Conservation (phyloP, 2,329 filamentous ascomycete genomes). For the Venturia aucupariae region DNA sequence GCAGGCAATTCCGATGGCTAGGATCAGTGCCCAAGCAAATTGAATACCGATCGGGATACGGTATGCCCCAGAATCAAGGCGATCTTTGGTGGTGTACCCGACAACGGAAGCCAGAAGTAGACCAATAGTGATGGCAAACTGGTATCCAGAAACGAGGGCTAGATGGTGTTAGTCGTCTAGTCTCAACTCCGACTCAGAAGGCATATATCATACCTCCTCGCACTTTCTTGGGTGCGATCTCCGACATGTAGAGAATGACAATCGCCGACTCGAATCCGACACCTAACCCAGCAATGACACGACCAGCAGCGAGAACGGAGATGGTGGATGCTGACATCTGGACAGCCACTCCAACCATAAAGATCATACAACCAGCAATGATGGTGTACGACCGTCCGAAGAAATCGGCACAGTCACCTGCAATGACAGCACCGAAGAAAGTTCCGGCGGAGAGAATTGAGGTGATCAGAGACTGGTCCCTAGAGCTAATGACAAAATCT, state of each 20-base stretch:
- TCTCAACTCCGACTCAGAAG: background rate
- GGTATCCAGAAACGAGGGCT: slow-evolving; percentile 69
- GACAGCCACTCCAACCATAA: slow-evolving; percentile 44
- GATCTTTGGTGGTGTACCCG: slow-evolving; percentile 59
- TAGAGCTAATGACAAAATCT: slow-evolving; percentile 17
- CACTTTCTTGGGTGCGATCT: slow-evolving; percentile 6
- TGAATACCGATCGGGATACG: slow-evolving; percentile 75
- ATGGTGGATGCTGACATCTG: slow-evolving; percentile 40
- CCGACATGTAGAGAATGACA: slow-evolving; percentile 35
- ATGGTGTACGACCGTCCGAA: slow-evolving; percentile 66
- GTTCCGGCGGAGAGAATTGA: slow-evolving; percentile 70
- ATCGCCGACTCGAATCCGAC: slow-evolving; percentile 63
- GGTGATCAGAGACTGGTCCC: slow-evolving; percentile 51
- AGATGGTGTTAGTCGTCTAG: slow-evolving; percentile 41
- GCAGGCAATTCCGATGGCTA: slow-evolving; percentile 60
- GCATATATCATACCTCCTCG: background rate
- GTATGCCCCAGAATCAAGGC: slow-evolving; percentile 57
- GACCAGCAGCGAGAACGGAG: slow-evolving; percentile 43
- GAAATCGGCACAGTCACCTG: slow-evolving; percentile 64
- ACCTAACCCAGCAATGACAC: slow-evolving; percentile 65
- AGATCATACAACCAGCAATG: slow-evolving; percentile 61
- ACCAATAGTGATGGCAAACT: slow-evolving; percentile 76
- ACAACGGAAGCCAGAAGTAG: slow-evolving; percentile 66
- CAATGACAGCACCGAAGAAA: slow-evolving; percentile 60
- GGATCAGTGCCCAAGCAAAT: slow-evolving; percentile 70